A percentile compares a stretch with the other conserved stretches of the same genome.
Evolutionary conservation across 345 rosid genomes (phyloP).

Genomic region (Aquilaria malaccensis): DNA sequence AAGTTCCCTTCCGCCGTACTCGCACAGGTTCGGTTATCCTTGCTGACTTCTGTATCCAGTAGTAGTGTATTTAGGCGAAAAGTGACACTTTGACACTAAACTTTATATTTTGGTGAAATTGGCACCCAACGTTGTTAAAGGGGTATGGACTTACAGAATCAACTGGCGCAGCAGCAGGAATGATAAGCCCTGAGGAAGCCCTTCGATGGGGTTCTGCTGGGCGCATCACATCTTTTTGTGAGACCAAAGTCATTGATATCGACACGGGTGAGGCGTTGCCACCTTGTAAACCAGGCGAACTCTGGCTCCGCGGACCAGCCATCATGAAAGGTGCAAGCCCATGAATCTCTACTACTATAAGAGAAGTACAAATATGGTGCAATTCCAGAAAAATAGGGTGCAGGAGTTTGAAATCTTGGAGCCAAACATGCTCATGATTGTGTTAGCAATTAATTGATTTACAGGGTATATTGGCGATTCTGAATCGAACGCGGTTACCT

Average conservation of each 20-base stretch:
- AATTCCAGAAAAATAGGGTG: no score
- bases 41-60: no score
- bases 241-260: background rate
- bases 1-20: background rate
- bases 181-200: background rate
- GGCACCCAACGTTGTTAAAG: background rate
- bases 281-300: slow-evolving; percentile 22
- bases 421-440: background rate
- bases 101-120: no score
- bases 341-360: background rate
- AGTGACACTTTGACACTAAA: no score
- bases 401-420: background rate
- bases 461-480: slow-evolving; percentile 28
- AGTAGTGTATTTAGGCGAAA: no score
- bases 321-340: slow-evolving; percentile 22
- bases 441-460: background rate
- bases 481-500: slow-evolving; percentile 16
- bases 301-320: slow-evolving; percentile 27
- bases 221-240: slow-evolving; percentile 8
- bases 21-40: background rate
- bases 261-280: slow-evolving; percentile 1
- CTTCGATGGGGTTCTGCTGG: slow-evolving; percentile 13
- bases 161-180: background rate
- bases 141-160: slow-evolving; percentile 6
- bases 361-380: background rate